Conservation (phyloP, 495 filamentous ascomycete species). For the Xylona heveae region DNA sequence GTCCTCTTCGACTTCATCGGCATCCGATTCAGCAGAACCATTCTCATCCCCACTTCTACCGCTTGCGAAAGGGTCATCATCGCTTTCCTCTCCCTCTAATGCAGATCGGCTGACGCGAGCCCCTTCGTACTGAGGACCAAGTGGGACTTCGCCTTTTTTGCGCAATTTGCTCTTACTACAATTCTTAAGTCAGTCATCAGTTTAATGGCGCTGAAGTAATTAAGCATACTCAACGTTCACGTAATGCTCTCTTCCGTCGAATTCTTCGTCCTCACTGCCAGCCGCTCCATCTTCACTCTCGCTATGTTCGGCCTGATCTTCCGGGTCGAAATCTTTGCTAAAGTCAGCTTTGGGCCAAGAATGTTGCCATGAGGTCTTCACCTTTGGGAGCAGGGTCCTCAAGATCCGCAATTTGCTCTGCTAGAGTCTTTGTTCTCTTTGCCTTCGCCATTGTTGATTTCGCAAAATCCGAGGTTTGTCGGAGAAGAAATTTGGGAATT, state of each 20-base stretch:
- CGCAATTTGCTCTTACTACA: constrained; percentile 66
- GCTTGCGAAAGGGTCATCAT: constrained; percentile 22
- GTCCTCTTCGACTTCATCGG: constrained; percentile 1
- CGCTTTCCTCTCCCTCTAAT: constrained; percentile 19
- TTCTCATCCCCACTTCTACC: constrained; percentile 18
- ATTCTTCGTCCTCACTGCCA: constrained; percentile 18
- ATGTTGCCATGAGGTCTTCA: constrained; percentile 12
- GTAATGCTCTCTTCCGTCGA: constrained; percentile 63
- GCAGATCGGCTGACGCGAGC: constrained; percentile 54
- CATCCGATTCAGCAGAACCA: constrained; percentile 7
- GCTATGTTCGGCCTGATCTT: constrained; percentile 36
- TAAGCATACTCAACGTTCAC: constrained; percentile 44
- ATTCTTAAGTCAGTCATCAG: background rate
- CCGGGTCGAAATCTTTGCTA: constrained; percentile 64
- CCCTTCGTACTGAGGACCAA: constrained; percentile 71
- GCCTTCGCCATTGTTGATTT: too few species aligned
- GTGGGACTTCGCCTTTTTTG: constrained; percentile 36
- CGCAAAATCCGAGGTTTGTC: too few species aligned
- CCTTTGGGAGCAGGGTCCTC: constrained; percentile 40
- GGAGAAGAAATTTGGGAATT: background rate
- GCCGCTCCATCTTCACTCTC: constrained; percentile 32
- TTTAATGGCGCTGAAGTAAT: constrained; percentile 3
- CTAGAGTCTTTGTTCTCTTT: constrained; percentile 22
- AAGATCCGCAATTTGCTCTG: constrained; percentile 43
- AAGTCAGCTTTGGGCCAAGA: background rate